phyloP scores from a whole-genome alignment of 176 grass and related monocot genomes.

The Urochloa ruziziensis region DNA sequence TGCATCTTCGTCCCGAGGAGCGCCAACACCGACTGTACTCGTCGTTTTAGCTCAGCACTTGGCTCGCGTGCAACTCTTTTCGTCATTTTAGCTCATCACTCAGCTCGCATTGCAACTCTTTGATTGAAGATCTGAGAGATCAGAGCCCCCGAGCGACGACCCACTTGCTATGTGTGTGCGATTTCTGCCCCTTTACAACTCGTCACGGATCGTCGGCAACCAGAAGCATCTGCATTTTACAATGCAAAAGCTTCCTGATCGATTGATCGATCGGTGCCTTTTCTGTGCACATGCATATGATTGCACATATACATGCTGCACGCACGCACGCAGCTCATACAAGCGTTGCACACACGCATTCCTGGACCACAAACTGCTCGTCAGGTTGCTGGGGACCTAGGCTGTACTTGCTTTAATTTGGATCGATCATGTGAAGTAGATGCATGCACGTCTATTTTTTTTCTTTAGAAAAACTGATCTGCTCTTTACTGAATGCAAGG shows the following conservation, averaged over 20 bases:
- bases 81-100: too few species aligned
- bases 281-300: constrained; percentile 2
- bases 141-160: neutral
- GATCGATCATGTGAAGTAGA: neutral
- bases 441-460: neutral
- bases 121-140: too few species aligned
- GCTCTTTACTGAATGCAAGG: neutral
- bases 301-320: neutral
- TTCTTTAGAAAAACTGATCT: neutral
- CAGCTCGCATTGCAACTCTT: too few species aligned
- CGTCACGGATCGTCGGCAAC: neutral
- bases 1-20: too few species aligned
- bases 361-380: constrained; percentile 22
- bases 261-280: neutral
- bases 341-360: constrained; percentile 33
- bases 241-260: neutral
- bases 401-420: neutral
- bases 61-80: too few species aligned
- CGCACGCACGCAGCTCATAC: constrained; percentile 1
- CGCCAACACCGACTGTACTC: too few species aligned
- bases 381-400: constrained; percentile 15
- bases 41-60: too few species aligned
- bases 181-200: neutral
- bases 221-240: constrained; percentile 6
- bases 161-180: neutral